Percentiles rank a stretch among this genome's conserved stretches.
phyloP scores from a whole-genome alignment of 1,284 basidiomycete species.

The Phlebopus sp. region DNA sequence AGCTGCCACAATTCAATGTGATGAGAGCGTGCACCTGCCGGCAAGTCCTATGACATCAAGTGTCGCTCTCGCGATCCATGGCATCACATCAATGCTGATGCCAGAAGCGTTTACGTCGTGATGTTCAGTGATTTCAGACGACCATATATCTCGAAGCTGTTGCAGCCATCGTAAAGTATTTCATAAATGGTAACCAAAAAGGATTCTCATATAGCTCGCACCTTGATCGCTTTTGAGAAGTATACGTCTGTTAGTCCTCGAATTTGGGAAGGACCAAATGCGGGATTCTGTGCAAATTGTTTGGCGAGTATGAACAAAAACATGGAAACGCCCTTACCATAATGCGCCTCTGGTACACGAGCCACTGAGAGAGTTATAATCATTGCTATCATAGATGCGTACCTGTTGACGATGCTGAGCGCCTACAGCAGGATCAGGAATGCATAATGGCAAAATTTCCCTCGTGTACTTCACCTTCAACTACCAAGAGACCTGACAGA shows the following conservation, averaged over 20 bases:
- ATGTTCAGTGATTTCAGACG: conserved; percentile 28
- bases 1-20: too few species aligned
- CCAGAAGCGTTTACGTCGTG: conserved; percentile 10
- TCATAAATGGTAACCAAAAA: neutral
- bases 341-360: conserved; percentile 23
- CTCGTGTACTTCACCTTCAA: too few species aligned
- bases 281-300: conserved; percentile 48
- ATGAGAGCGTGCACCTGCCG: conserved; percentile 33
- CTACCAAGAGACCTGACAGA: too few species aligned
- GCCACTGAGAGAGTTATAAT: neutral
- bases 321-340: conserved; percentile 14
- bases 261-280: conserved; percentile 54
- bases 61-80: conserved; percentile 56
- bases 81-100: conserved; percentile 45
- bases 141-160: conserved; percentile 49
- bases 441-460: too few species aligned
- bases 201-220: conserved; percentile 18
- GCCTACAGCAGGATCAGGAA: conserved; percentile 13
- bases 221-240: conserved; percentile 48
- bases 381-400: neutral
- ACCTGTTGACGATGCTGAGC: conserved; percentile 26
- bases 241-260: conserved; percentile 55
- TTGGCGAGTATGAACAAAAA: neutral
- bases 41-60: conserved; percentile 70
- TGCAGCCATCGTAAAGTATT: neutral